Base-by-base conservation (phyloP, 2,329 filamentous ascomycete genomes). In the Stenocarpella maydis region DNA sequence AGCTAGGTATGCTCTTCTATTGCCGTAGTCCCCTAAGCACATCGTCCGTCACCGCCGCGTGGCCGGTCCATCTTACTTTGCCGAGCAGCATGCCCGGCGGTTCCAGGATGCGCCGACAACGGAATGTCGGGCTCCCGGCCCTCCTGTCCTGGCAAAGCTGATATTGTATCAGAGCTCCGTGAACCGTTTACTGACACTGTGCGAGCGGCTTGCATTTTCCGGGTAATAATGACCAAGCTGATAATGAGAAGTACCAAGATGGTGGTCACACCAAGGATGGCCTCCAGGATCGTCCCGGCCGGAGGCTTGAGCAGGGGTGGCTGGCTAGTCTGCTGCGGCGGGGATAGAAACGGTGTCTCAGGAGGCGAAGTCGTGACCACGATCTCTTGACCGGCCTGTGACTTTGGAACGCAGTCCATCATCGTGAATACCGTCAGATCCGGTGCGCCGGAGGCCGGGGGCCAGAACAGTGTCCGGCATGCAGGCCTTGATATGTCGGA, bases 111-210 rank as follows among this genome's bases (percentile, higher is more conserved):
- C 0, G n/a, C 49, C 12, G 58, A 63, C 28, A 63, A 21, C 19
- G 58, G 43, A 2, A 63, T 49, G 21, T 34, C 41, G 15, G 43
- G 9, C 8, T 14, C 14, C 12, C 28, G 14, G 1, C 28, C 19
- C 4, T 8, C 28, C 6, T 17, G 28, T 17, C 15, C 28, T 10
- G 28, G 28, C n/a, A 34, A 49, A 7, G 26, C n/a, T 2, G 58
- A 47, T 12, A 63, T 43, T 17, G 58, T 63, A 1, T 49, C 12
- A 49, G 58, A 63, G 37, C 58, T 63, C 14, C 43, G n/a, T n/a
- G 43, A 63, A 49, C 3, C n/a, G 10, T 34, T 31, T 8, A 37
- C 0, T 0, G 4, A 14, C 43, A 9, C 14, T 3, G 58, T 15
- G 21, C 58, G 41, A 21, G 43, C 7, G 4, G 43, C n/a, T 0